phyloP scores from a whole-genome alignment of 2,329 filamentous ascomycete species.

The Dactylonectria macrodidyma region DNA sequence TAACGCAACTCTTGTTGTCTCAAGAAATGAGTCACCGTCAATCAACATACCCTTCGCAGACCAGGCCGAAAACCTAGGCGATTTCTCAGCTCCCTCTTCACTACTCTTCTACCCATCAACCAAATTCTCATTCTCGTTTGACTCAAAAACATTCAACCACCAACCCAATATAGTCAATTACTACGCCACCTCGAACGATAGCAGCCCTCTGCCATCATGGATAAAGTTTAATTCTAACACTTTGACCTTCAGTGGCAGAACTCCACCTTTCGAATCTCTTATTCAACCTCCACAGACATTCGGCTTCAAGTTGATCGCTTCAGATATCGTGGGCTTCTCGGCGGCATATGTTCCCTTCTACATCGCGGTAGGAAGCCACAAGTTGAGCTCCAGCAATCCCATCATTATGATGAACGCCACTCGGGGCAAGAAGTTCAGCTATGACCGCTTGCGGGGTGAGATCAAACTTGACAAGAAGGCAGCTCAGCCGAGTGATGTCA shows the following conservation, averaged over 20 bases:
- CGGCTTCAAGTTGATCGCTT: slow-evolving; percentile 81
- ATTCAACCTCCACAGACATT: slow-evolving; percentile 80
- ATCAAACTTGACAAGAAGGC: slow-evolving; percentile 72
- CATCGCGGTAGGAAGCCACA: slow-evolving; percentile 79
- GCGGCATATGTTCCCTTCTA: slow-evolving; percentile 77
- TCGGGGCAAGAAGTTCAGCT: slow-evolving; percentile 65
- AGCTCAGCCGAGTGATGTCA: slow-evolving; percentile 66
- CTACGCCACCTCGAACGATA: slow-evolving; percentile 82
- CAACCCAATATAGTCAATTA: slow-evolving; percentile 72
- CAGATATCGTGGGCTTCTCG: slow-evolving; percentile 84
- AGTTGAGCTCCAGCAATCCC: slow-evolving; percentile 74
- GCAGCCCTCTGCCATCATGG: slow-evolving; percentile 90
- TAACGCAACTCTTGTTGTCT: slow-evolving; percentile 80
- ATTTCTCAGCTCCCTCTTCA: slow-evolving; percentile 72
- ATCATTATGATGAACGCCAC: slow-evolving; percentile 71
- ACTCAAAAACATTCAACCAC: slow-evolving; percentile 74
- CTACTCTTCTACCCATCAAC: slow-evolving; percentile 69
- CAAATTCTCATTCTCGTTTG: slow-evolving; percentile 68
- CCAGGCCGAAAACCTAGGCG: slow-evolving; percentile 71
- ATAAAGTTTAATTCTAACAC: slow-evolving; percentile 77
- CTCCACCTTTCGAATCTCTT: slow-evolving; percentile 75
- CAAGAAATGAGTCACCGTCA: slow-evolving; percentile 67
- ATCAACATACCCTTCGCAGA: slow-evolving; percentile 70
- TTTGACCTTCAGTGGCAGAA: slow-evolving; percentile 79
- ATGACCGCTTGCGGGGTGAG: slow-evolving; percentile 63